Conservation (phyloP, 2,329 filamentous ascomycete genomes). For the Diaporthe destruens region DNA sequence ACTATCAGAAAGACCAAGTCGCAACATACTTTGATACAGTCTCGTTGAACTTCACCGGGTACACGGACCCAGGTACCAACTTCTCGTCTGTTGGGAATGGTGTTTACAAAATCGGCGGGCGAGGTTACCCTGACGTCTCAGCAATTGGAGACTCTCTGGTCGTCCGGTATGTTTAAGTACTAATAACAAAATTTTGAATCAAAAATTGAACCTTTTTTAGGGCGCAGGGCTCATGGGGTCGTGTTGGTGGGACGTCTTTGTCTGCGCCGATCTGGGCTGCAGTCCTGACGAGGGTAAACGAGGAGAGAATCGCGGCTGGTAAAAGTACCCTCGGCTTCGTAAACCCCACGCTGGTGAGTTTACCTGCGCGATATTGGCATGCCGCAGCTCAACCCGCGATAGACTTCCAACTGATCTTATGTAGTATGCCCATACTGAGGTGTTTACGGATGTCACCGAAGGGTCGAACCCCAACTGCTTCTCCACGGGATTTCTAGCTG, state of each 20-base stretch:
- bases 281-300: conserved; percentile 64
- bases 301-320: conserved; percentile 59
- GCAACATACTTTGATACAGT: conserved; percentile 46
- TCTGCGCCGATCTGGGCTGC: conserved; percentile 61
- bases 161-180: too few species aligned
- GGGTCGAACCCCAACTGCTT: conserved; percentile 55
- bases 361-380: neutral
- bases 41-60: conserved; percentile 47
- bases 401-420: neutral
- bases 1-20: conserved; percentile 48
- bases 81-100: conserved; percentile 50
- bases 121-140: conserved; percentile 63
- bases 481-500: conserved; percentile 57
- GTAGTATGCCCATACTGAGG: conserved; percentile 47
- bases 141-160: conserved; percentile 56
- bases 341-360: conserved; percentile 59
- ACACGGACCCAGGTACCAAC: conserved; percentile 54
- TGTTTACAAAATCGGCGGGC: conserved; percentile 58
- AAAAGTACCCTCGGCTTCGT: conserved; percentile 65
- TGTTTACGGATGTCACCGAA: conserved; percentile 50
- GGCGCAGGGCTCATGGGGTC: conserved; percentile 48
- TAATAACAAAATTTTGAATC: too few species aligned
- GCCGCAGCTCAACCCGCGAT: rapidly evolving
- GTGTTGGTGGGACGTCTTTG: conserved; percentile 64
- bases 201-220: too few species aligned